These are phyloP conservation scores for Astragalus glycyphyllos DNA, from an alignment of 306 rosid genomes.

Conservation along the genomic window DNA sequence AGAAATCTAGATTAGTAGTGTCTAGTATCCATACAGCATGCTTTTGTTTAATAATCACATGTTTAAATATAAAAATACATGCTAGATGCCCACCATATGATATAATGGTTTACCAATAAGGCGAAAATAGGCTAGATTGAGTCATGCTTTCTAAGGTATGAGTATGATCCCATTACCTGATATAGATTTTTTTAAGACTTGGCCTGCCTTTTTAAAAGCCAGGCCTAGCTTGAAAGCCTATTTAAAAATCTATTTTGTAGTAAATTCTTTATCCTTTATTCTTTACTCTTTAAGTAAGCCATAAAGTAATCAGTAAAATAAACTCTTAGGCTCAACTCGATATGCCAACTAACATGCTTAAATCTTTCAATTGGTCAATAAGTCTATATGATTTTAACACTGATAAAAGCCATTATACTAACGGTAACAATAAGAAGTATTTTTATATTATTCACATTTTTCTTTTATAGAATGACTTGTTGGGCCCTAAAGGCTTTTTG, in stretches of 20 bases:
- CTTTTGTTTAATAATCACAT: neutral
- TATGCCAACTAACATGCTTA: neutral
- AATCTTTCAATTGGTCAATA: neutral
- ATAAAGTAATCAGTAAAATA: neutral
- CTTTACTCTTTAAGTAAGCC: neutral
- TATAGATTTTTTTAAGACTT: neutral
- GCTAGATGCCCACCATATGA: neutral
- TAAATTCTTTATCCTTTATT: neutral
- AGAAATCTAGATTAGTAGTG: slow-evolving; percentile 18
- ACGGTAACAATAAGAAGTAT: too few relatives aligned
- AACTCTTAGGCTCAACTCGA: neutral
- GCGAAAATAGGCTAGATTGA: neutral
- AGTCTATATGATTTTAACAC: neutral
- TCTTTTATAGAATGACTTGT: neutral
- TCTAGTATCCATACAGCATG: slow-evolving; percentile 22
- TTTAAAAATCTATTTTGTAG: neutral
- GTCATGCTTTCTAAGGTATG: neutral
- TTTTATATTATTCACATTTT: neutral
- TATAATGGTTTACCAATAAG: neutral
- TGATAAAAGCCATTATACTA: neutral
- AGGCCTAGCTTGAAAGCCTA: neutral
- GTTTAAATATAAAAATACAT: neutral
- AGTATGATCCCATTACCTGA: neutral
- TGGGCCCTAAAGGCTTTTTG: neutral
- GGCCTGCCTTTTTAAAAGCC: neutral